Conservation (phyloP, 371 early-diverging fungal genomes). For the Mortierella polycephala region DNA sequence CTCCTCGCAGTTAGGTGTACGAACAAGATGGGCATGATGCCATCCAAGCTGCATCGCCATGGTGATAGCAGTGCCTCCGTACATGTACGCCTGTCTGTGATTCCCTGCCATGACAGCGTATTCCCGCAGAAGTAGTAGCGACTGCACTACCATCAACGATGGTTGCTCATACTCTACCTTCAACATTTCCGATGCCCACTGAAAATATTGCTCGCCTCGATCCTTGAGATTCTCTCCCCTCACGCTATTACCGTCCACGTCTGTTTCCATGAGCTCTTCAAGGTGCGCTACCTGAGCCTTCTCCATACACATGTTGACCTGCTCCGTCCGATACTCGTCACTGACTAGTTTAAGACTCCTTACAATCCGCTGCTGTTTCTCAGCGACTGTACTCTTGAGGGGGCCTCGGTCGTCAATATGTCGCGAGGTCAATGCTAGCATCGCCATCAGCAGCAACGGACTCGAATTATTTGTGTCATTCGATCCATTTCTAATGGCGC, state of each 20-base stretch:
- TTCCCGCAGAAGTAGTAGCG: slow-evolving; percentile 37
- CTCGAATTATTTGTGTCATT: neutral
- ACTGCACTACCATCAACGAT: slow-evolving; percentile 40
- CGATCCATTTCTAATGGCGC: neutral
- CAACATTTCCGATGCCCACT: slow-evolving; percentile 46
- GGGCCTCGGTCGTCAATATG: slow-evolving; percentile 37
- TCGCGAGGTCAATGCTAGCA: slow-evolving; percentile 43
- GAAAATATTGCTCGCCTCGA: slow-evolving; percentile 50
- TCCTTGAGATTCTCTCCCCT: slow-evolving; percentile 29
- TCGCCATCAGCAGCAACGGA: slow-evolving; percentile 34
- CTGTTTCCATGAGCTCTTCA: slow-evolving; percentile 38
- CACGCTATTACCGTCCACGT: slow-evolving; percentile 13
- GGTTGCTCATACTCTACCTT: slow-evolving; percentile 38
- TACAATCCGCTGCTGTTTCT: slow-evolving; percentile 26
- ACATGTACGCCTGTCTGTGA: slow-evolving; percentile 48
- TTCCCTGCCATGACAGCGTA: slow-evolving; percentile 52
- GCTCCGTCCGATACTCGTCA: slow-evolving; percentile 6
- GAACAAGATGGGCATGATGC: slow-evolving; percentile 27
- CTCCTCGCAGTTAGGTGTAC: slow-evolving; percentile 8
- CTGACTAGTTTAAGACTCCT: slow-evolving; percentile 15
- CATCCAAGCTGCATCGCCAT: slow-evolving; percentile 54
- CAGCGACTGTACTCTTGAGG: slow-evolving; percentile 26
- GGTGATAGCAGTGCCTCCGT: slow-evolving; percentile 46
- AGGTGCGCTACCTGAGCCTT: slow-evolving; percentile 18
- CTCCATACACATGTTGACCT: neutral